Evolutionary conservation across 2,329 filamentous ascomycete species (phyloP).

Genomic region (Fusarium brevicatenulatum): DNA sequence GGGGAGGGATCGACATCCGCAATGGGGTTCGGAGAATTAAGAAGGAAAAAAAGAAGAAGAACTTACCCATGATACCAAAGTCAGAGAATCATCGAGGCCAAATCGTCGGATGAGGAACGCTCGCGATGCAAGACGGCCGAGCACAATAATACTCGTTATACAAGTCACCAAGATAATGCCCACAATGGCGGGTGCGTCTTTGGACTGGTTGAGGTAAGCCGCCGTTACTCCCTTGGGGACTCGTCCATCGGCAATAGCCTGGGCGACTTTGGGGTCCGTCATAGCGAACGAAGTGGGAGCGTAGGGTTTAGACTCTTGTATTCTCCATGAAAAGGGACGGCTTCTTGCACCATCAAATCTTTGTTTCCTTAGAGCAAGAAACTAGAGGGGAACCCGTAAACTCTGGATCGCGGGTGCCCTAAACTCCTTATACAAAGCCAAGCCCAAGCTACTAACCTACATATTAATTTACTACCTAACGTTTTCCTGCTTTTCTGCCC

Average conservation of each 20-base stretch:
- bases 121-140: conserved; percentile 49
- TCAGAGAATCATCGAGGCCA: conserved; percentile 53
- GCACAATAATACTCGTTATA: conserved; percentile 49
- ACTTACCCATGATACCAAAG: conserved; percentile 50
- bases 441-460: not conserved
- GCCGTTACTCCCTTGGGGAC: conserved; percentile 50
- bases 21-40: not conserved
- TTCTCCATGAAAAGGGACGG: conserved; percentile 8
- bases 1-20: conserved; percentile 13
- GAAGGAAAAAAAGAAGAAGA: not conserved
- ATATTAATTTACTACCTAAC: not conserved
- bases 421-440: conserved; percentile 26
- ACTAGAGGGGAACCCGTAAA: not conserved
- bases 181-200: conserved; percentile 51
- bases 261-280: conserved; percentile 41
- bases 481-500: not conserved
- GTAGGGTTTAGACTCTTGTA: not conserved
- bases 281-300: conserved; percentile 22
- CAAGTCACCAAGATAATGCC: conserved; percentile 53
- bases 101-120: conserved; percentile 50
- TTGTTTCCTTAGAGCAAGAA: not conserved
- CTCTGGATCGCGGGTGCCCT: not conserved
- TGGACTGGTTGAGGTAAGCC: conserved; percentile 50
- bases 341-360: not conserved
- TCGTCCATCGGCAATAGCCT: conserved; percentile 50